phyloP scores from a whole-genome alignment of 2,329 filamentous ascomycete genomes.

The Fusarium sp. region DNA sequence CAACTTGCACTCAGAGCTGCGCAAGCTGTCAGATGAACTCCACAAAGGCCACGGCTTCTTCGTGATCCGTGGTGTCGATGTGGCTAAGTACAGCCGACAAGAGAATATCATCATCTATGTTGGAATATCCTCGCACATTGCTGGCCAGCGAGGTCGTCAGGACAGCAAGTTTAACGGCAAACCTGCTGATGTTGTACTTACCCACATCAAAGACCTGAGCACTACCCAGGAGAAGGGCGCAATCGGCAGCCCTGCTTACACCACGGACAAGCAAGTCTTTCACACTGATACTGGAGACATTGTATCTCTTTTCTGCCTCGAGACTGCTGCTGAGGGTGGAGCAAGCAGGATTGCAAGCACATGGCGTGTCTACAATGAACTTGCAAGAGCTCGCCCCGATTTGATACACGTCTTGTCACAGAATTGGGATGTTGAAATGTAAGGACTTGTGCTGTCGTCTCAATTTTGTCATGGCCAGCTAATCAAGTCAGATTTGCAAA shows the following conservation, averaged over 20 bases:
- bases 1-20: slow-evolving; percentile 60
- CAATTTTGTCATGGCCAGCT: accelerated
- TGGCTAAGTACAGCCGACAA: slow-evolving; percentile 62
- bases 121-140: slow-evolving; percentile 69
- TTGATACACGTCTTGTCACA: slow-evolving; percentile 65
- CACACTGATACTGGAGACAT: slow-evolving; percentile 71
- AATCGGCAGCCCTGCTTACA: slow-evolving; percentile 67
- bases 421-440: slow-evolving; percentile 59
- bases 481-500: slow-evolving; percentile 7
- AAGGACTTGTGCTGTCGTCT: slow-evolving; percentile 18
- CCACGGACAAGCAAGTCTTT: slow-evolving; percentile 69
- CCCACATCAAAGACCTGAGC: slow-evolving; percentile 68
- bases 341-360: slow-evolving; percentile 66
- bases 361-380: slow-evolving; percentile 70
- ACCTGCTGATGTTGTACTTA: slow-evolving; percentile 61
- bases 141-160: slow-evolving; percentile 62
- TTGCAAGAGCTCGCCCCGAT: slow-evolving; percentile 67
- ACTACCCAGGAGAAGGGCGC: slow-evolving; percentile 48
- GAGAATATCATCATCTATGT: slow-evolving; percentile 70
- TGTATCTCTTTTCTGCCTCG: slow-evolving; percentile 65
- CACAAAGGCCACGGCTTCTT: slow-evolving; percentile 70
- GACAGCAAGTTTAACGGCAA: slow-evolving; percentile 58
- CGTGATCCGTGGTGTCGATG: slow-evolving; percentile 67
- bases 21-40: slow-evolving; percentile 63
- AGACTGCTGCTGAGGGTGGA: slow-evolving; percentile 63